Evolutionary conservation across 2,329 filamentous ascomycete species (phyloP), one percentile per base, ranked within the genome.

Genomic region (Teratosphaeria zuluensis): DNA sequence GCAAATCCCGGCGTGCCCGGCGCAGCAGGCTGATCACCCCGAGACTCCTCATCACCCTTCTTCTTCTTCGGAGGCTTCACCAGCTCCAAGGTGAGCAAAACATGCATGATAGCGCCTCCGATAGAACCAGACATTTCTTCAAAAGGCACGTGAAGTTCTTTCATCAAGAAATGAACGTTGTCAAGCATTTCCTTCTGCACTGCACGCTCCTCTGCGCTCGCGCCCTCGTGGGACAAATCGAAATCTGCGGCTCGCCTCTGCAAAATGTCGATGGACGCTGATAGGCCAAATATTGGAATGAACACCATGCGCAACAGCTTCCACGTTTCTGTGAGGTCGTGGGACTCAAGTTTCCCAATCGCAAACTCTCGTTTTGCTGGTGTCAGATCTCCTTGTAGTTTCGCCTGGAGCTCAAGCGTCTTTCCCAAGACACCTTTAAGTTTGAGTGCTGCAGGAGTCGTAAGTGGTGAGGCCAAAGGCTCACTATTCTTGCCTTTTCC

Each of bases 361-460:
- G 86, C 87, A n/a, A 87, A 72, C 63, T 92, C 88, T 52, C 87
- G 79, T 71, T 90, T 90, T 0, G 86, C 88, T 68, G 89, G 90
- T 1, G 80, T 77, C 38, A 90, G 70, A 63, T 91, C 88, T 0
- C 78, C 79, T 56, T 84, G 78, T 4, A 90, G 75, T 69, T 89
- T 90, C 1, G 84, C 85, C 59, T 85, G 80, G 2, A 90, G n/a
- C 8, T 19, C 52, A 30, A 68, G 66, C 6, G 69, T 58, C 56
- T 71, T 67, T 21, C 57, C 60, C 31, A 70, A 51, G 8, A 64
- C 56, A 59, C 68, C 63, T 61, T 66, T 59, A 57, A 66, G 66
- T 33, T 75, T 71, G 52, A 74, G 46, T 16, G 61, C 58, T 24
- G 65, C 63, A n/a, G 65, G 64, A 2, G 66, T 71, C 8, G 59